Percentiles rank a stretch among this genome's conserved stretches.
Evolutionary conservation across 2,329 filamentous ascomycete species (phyloP).

Genomic region (Pyrenophora tritici-repentis): DNA sequence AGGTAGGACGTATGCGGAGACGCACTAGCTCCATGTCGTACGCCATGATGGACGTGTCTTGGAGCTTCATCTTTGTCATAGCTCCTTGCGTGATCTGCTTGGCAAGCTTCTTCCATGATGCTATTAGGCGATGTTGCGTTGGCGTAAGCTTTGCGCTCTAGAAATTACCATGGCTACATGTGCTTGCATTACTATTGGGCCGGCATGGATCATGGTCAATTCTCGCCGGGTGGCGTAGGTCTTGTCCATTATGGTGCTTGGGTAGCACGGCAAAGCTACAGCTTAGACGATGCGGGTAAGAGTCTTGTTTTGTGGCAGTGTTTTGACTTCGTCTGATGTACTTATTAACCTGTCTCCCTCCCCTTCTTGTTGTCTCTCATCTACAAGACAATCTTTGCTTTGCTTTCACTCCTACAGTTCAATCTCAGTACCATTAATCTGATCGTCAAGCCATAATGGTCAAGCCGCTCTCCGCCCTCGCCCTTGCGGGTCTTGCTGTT

Average conservation of each 20-base stretch:
- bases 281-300: not conserved
- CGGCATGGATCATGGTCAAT: slow-evolving; percentile 9
- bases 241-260: slow-evolving; percentile 15
- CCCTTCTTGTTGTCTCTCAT: slow-evolving; percentile 1
- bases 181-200: slow-evolving; percentile 21
- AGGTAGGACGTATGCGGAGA: not conserved
- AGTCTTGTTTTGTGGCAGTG: slow-evolving; percentile 16
- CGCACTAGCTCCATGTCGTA: too few species aligned
- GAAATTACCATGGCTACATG: slow-evolving; percentile 18
- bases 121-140: slow-evolving; percentile 20
- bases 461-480: slow-evolving; percentile 45
- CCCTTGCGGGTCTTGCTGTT: slow-evolving; percentile 41
- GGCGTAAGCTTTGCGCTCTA: slow-evolving; percentile 17
- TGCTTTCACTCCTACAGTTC: not conserved
- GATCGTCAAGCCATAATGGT: slow-evolving; percentile 40
- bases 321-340: slow-evolving; percentile 12
- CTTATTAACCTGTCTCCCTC: slow-evolving; percentile 25
- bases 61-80: slow-evolving; percentile 1
- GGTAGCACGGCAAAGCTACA: slow-evolving; percentile 15
- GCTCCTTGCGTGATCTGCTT: slow-evolving; percentile 27
- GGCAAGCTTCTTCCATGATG: slow-evolving; percentile 16
- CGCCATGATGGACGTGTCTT: too few species aligned
- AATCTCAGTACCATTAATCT: slow-evolving; percentile 1
- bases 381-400: not conserved
- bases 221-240: slow-evolving; percentile 11